phyloP scores from a whole-genome alignment of 768 basidiomycete species.

The Clitopilus passeckerianus region DNA sequence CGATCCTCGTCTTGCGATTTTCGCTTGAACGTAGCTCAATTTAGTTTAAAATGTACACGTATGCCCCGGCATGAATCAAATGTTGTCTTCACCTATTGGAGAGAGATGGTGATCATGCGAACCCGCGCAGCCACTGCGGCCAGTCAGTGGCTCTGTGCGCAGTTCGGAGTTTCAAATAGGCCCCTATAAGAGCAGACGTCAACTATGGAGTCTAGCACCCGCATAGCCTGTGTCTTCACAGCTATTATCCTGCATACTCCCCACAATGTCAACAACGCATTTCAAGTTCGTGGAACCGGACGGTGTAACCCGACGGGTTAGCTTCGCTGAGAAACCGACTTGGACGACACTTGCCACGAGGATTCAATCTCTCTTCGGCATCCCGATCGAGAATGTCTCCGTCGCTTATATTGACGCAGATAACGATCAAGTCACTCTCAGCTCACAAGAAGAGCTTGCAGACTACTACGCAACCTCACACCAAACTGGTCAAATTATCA shows the following conservation, averaged over 20 bases:
- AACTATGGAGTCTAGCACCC: not conserved
- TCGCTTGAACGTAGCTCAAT: conserved; percentile 40
- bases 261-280: conserved; percentile 40
- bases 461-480: conserved; percentile 53
- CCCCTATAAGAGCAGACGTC: not conserved
- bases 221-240: not conserved
- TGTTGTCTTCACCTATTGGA: conserved; percentile 4
- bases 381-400: conserved; percentile 53
- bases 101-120: not conserved
- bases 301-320: conserved; percentile 55
- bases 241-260: conserved; percentile 8
- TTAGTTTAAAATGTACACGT: not conserved
- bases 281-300: conserved; percentile 64
- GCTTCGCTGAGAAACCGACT: conserved; percentile 44
- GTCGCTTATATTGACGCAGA: conserved; percentile 73
- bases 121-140: conserved; percentile 3
- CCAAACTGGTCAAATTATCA: conserved; percentile 33
- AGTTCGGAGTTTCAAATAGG: conserved; percentile 15
- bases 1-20: conserved; percentile 62
- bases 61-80: not conserved
- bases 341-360: conserved; percentile 56
- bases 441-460: conserved; percentile 71
- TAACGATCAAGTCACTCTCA: conserved; percentile 73
- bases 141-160: conserved; percentile 9
- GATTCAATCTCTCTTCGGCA: conserved; percentile 45